Evolutionary conservation across 2,329 filamentous ascomycete species (phyloP).

Genomic region (Claviceps maximensis): DNA sequence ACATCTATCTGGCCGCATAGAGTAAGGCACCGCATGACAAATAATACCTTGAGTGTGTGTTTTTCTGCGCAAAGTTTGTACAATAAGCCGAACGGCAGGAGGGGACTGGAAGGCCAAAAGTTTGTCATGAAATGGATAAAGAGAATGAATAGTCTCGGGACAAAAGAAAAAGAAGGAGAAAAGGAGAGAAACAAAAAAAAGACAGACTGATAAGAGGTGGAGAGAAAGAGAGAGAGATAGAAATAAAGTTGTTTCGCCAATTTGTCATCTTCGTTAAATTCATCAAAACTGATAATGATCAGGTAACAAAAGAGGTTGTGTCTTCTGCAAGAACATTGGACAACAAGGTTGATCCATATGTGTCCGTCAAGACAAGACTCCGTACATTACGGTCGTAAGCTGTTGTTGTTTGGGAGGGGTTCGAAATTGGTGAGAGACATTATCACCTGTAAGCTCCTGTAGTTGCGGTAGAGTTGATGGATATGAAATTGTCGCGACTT

Average conservation of each 20-base stretch:
- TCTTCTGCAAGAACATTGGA: background rate
- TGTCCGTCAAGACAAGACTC: background rate
- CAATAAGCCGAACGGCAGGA: slow-evolving; percentile 1
- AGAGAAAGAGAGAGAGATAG: too few species aligned
- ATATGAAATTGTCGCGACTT: slow-evolving; percentile 28
- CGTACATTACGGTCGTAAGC: slow-evolving; percentile 14
- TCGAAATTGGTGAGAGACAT: slow-evolving; percentile 15
- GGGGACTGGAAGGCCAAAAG: background rate
- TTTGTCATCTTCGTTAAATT: slow-evolving; percentile 13
- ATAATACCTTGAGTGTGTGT: too few species aligned
- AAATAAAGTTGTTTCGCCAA: background rate
- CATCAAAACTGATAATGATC: slow-evolving; percentile 10
- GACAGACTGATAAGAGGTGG: background rate
- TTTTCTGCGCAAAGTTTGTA: background rate
- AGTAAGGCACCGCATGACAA: too few species aligned
- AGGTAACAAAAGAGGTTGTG: slow-evolving; percentile 4
- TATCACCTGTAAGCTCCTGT: slow-evolving; percentile 32
- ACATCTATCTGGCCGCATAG: background rate
- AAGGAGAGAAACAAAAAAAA: background rate
- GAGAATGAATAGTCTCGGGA: too few species aligned
- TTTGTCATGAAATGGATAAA: too few species aligned
- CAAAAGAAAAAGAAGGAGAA: background rate
- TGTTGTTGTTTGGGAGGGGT: slow-evolving; percentile 5
- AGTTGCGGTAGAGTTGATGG: slow-evolving; percentile 23
- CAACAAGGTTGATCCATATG: background rate